Percentiles rank a stretch among this genome's conserved stretches.
Conservation (phyloP, 2,329 filamentous ascomycete genomes). For the Nemania bipapillata region DNA sequence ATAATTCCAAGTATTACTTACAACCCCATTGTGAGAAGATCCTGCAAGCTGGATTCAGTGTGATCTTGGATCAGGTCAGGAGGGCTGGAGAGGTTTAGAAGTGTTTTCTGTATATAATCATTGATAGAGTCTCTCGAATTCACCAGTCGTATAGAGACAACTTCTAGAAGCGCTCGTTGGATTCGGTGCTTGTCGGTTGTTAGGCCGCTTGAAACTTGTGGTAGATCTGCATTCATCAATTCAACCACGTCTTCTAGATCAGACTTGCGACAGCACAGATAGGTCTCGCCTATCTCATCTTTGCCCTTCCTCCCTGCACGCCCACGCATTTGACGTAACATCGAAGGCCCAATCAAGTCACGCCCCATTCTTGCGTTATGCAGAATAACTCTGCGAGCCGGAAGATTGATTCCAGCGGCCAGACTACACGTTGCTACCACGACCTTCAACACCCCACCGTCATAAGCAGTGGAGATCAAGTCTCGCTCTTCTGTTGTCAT, state of each 20-base stretch:
- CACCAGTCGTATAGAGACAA: slow-evolving; percentile 74
- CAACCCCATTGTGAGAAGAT: slow-evolving; percentile 67
- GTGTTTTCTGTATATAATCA: slow-evolving; percentile 75
- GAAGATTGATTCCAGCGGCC: slow-evolving; percentile 83
- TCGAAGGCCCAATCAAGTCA: slow-evolving; percentile 79
- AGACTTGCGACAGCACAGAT: slow-evolving; percentile 74
- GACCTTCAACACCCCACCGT: slow-evolving; percentile 73
- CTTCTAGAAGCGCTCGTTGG: slow-evolving; percentile 77
- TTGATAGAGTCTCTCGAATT: slow-evolving; percentile 71
- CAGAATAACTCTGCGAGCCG: slow-evolving; percentile 76
- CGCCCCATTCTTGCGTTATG: slow-evolving; percentile 80
- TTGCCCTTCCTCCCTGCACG: slow-evolving; percentile 82
- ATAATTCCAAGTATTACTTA: not conserved
- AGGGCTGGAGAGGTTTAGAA: slow-evolving; percentile 69
- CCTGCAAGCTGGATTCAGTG: slow-evolving; percentile 68
- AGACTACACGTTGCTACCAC: slow-evolving; percentile 82
- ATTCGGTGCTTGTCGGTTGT: slow-evolving; percentile 74
- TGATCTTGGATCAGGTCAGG: slow-evolving; percentile 62
- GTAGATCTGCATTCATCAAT: slow-evolving; percentile 77
- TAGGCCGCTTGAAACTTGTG: slow-evolving; percentile 74
- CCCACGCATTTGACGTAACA: slow-evolving; percentile 84
- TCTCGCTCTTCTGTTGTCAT: slow-evolving; percentile 81
- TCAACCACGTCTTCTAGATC: slow-evolving; percentile 77
- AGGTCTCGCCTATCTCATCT: slow-evolving; percentile 80
- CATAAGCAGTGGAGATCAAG: slow-evolving; percentile 75